Conservation (phyloP, 176 grass and related monocot genomes). For the Oryza officinalis region DNA sequence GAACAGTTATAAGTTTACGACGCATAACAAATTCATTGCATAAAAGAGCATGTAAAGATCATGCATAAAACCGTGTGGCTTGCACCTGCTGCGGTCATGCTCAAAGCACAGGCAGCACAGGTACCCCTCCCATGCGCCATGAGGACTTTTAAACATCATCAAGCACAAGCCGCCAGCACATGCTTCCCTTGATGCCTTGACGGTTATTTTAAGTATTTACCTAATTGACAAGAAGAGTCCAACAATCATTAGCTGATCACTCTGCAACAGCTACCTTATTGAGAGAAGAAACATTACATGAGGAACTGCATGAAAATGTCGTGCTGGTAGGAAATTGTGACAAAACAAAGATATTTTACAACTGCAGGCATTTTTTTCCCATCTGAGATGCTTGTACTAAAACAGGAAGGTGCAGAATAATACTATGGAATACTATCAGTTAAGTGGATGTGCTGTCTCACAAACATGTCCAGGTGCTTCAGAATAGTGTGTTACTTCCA, state of each 20-base stretch:
- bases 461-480: not conserved
- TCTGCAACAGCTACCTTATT: constrained; percentile 40
- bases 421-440: not conserved
- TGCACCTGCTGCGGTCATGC: constrained; percentile 42
- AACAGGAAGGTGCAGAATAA: not conserved
- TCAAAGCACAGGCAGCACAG: constrained; percentile 32
- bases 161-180: constrained; percentile 40
- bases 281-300: constrained; percentile 49
- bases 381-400: constrained; percentile 11
- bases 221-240: constrained; percentile 33
- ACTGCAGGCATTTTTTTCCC: not conserved
- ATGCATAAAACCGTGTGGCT: constrained; percentile 17
- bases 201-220: constrained; percentile 51
- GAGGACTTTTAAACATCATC: constrained; percentile 58
- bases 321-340: not conserved
- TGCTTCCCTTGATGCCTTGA: constrained; percentile 56
- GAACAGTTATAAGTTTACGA: not conserved
- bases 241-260: constrained; percentile 70
- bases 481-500: constrained; percentile 15
- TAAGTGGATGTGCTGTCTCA: not conserved
- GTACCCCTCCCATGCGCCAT: constrained; percentile 55
- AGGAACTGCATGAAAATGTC: constrained; percentile 10
- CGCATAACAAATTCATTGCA: not conserved
- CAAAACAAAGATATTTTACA: constrained; percentile 13
- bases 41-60: not conserved